phyloP scores from a whole-genome alignment of 1,284 basidiomycete genomes.

The Leucoagaricus sp. region DNA sequence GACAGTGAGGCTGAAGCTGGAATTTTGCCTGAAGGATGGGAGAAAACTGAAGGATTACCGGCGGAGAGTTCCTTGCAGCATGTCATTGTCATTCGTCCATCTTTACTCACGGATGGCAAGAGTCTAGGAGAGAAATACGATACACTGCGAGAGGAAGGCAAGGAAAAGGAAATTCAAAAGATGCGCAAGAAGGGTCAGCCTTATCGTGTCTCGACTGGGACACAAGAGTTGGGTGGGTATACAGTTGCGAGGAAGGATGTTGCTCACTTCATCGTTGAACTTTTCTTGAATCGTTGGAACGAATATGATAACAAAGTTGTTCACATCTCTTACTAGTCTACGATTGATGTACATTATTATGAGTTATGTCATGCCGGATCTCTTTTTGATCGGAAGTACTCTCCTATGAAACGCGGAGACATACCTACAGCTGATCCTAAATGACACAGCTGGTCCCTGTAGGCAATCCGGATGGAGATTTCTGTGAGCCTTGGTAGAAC shows the following conservation, averaged over 20 bases:
- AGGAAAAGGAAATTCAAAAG: not conserved
- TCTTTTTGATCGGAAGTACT: too few species aligned
- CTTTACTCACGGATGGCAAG: slow-evolving; percentile 56
- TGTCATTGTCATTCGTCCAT: slow-evolving; percentile 54
- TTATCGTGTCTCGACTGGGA: slow-evolving; percentile 38
- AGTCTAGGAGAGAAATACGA: slow-evolving; percentile 43
- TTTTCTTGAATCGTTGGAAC: slow-evolving; percentile 46
- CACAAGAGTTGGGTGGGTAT: slow-evolving; percentile 42
- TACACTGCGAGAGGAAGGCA: slow-evolving; percentile 12
- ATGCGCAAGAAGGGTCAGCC: slow-evolving; percentile 17
- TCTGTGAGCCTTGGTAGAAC: too few species aligned
- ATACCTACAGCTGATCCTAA: too few species aligned
- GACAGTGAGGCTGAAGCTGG: slow-evolving; percentile 38
- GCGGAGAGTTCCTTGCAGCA: slow-evolving; percentile 40
- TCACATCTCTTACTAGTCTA: slow-evolving; percentile 14
- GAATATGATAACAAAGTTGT: slow-evolving; percentile 46
- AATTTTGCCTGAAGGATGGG: slow-evolving; percentile 35
- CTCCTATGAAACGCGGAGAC: too few species aligned
- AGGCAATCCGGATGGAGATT: too few species aligned
- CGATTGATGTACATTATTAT: too few species aligned
- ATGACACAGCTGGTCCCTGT: too few species aligned
- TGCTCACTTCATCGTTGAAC: slow-evolving; percentile 58
- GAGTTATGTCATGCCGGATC: too few species aligned
- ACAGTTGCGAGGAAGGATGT: slow-evolving; percentile 60
- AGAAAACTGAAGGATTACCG: slow-evolving; percentile 36